Conservation (phyloP, 176 grass and related monocot genomes). For the Oryza glumipatula region DNA sequence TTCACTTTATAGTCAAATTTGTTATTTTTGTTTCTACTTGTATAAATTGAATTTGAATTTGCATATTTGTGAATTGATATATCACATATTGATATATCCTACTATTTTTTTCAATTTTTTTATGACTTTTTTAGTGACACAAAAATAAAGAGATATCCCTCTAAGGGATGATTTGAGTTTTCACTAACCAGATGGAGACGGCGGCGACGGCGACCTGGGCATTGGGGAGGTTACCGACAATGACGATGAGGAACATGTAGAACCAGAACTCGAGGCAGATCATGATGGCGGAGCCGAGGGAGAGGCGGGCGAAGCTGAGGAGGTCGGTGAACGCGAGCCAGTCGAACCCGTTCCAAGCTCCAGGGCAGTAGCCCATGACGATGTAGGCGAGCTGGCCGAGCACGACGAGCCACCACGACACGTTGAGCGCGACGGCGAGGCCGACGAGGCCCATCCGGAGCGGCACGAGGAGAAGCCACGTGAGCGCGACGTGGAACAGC, state of each 20-base stretch:
- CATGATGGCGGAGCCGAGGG: conserved; percentile 84
- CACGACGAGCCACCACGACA: conserved; percentile 81
- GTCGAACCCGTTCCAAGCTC: conserved; percentile 84
- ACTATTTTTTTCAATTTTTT: no score
- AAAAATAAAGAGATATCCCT: no score
- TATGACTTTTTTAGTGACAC: no score
- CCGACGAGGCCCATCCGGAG: conserved; percentile 62
- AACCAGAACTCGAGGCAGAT: conserved; percentile 90
- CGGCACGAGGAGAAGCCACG: conserved; percentile 62
- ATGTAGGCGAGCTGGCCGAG: conserved; percentile 60
- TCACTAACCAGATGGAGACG: conserved; percentile 65
- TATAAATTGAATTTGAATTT: no score
- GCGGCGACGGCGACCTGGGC: conserved; percentile 84
- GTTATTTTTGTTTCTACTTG: no score
- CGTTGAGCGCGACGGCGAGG: conserved; percentile 74
- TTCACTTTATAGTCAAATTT: no score
- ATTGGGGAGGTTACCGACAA: conserved; percentile 73
- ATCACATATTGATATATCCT: no score
- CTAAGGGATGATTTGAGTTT: no score
- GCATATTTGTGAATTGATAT: no score
- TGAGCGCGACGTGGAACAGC: conserved; percentile 59
- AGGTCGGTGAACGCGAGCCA: conserved; percentile 65
- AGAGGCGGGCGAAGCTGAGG: conserved; percentile 67
- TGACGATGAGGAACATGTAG: conserved; percentile 83
- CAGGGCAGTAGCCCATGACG: conserved; percentile 64